A percentile compares a stretch with the other conserved stretches of the same genome.
Conservation (phyloP, 352 stramenopile species). For the Globisporangium echinulatum region DNA sequence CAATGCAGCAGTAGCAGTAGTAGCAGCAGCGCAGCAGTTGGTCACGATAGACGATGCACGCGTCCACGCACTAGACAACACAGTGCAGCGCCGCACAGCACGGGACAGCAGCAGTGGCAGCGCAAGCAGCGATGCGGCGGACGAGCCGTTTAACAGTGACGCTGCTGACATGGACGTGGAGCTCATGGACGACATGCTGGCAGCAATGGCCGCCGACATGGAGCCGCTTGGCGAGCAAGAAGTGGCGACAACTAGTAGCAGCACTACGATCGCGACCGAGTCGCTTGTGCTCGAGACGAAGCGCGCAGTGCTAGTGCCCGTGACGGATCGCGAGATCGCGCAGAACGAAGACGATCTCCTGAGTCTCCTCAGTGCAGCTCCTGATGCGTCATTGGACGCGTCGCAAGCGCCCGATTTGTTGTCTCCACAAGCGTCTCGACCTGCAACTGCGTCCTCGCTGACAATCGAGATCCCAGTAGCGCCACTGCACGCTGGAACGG, state of each 20-base stretch:
- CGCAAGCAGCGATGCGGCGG: slow-evolving; percentile 3
- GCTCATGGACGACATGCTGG: slow-evolving; percentile 11
- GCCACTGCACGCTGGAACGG: not conserved
- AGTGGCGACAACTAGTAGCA: not conserved
- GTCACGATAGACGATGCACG: not conserved
- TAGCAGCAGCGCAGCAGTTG: not conserved
- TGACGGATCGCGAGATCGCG: slow-evolving; percentile 35
- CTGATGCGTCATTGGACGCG: slow-evolving; percentile 7
- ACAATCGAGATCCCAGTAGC: not conserved
- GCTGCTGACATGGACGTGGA: slow-evolving; percentile 6
- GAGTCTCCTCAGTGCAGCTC: slow-evolving; percentile 21
- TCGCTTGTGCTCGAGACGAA: slow-evolving; percentile 2
- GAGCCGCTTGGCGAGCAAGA: not conserved
- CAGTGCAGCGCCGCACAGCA: not conserved
- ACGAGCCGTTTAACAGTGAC: slow-evolving; percentile 1
- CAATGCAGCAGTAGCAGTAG: not conserved
- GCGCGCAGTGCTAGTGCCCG: slow-evolving; percentile 3
- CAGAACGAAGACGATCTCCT: slow-evolving; percentile 58
- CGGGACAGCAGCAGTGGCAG: slow-evolving; percentile 4
- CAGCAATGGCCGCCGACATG: slow-evolving; percentile 14
- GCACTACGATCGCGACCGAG: not conserved
- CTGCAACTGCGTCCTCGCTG: not conserved
- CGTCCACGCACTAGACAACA: not conserved
- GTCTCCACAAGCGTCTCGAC: not conserved
- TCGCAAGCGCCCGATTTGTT: not conserved